Evolutionary conservation across 371 early-diverging fungal species (phyloP).

Genomic region (Mucor saturninus): DNA sequence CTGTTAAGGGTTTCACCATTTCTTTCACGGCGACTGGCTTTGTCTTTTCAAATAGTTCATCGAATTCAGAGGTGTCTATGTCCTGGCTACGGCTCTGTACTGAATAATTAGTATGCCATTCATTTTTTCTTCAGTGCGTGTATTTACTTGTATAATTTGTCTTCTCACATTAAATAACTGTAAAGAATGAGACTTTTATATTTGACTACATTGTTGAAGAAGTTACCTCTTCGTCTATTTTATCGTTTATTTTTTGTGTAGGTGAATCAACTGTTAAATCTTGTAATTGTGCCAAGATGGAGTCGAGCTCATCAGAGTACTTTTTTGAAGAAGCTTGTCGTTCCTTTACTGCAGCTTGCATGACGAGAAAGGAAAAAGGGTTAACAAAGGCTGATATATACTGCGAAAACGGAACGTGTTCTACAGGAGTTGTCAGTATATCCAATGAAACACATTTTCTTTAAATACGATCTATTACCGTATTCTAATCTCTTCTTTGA

Average conservation of each 20-base stretch:
- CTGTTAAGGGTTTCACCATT: conserved; percentile 31
- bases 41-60: conserved; percentile 11
- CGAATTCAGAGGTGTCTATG: conserved; percentile 2
- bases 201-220: not conserved
- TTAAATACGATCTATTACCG: not conserved
- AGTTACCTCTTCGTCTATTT: not conserved
- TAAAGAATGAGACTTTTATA: too few species aligned
- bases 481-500: conserved; percentile 4
- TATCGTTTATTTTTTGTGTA: not conserved
- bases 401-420: too few species aligned
- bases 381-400: not conserved
- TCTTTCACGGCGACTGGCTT: conserved; percentile 1
- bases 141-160: not conserved
- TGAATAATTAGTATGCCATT: not conserved
- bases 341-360: not conserved
- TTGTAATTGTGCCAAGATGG: not conserved
- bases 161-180: too few species aligned
- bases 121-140: not conserved
- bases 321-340: not conserved
- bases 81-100: not conserved
- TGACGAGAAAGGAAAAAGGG: not conserved
- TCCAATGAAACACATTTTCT: too few species aligned
- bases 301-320: conserved; percentile 7
- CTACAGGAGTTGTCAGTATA: too few species aligned
- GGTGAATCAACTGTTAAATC: not conserved